Conservation (phyloP, 225 moss, liverwort and hornwort species). For the Physcomitrium patens region DNA sequence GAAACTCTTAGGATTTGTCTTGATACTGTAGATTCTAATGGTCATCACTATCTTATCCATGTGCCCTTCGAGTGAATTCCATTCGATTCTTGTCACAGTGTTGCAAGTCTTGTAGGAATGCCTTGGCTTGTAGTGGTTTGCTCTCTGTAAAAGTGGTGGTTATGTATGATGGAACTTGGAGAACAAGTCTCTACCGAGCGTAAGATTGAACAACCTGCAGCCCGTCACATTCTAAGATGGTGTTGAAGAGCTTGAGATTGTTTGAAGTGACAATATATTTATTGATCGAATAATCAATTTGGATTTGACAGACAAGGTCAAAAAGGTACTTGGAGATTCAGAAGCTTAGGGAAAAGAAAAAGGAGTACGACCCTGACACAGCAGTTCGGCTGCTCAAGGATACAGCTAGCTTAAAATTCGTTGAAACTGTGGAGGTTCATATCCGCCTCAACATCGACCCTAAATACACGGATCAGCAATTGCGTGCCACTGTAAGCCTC, state of each 20-base stretch:
- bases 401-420: conserved; percentile 69
- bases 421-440: conserved; percentile 81
- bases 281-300: background rate
- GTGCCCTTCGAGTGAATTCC: too few relatives aligned
- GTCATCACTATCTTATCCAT: too few relatives aligned
- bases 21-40: too few relatives aligned
- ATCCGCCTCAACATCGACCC: conserved; percentile 90
- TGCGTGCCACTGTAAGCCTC: conserved; percentile 71
- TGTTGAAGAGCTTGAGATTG: background rate
- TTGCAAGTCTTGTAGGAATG: too few relatives aligned
- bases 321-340: conserved; percentile 80
- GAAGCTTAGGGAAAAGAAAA: conserved; percentile 71
- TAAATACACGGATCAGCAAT: conserved; percentile 89
- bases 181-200: background rate
- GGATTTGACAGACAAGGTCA: conserved; percentile 60
- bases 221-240: background rate
- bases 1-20: too few relatives aligned
- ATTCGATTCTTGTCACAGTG: too few relatives aligned
- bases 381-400: conserved; percentile 83
- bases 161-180: background rate
- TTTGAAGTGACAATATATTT: background rate
- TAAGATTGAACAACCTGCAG: background rate
- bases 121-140: too few relatives aligned
- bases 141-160: too few relatives aligned
- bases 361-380: conserved; percentile 77